These are phyloP conservation scores for Pneumocystis jirovecii DNA, from an alignment of 1,139 yeast species.

Conservation along the genomic window DNA sequence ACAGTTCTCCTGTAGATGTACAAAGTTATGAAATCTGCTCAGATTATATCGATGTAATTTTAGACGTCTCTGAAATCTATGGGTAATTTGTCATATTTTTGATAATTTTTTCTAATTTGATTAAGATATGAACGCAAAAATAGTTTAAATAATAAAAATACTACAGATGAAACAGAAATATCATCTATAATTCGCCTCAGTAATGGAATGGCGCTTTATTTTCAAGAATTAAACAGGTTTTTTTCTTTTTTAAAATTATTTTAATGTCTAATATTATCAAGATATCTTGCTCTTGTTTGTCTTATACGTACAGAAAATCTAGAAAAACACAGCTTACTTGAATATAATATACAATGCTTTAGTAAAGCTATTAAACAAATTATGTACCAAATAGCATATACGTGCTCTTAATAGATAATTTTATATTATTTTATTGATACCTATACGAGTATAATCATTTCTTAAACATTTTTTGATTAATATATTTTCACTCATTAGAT, in stretches of 20 bases:
- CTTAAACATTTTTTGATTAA: too few species aligned
- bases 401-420: not conserved
- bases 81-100: conserved; percentile 16
- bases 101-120: not conserved
- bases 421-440: not conserved
- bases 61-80: conserved; percentile 50
- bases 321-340: conserved; percentile 52
- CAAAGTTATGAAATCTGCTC: conserved; percentile 95
- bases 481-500: not conserved
- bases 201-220: conserved; percentile 67
- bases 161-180: conserved; percentile 14
- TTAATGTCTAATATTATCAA: not conserved
- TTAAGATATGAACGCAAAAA: not conserved
- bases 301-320: conserved; percentile 47
- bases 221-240: conserved; percentile 79
- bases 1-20: conserved; percentile 86
- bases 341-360: conserved; percentile 74
- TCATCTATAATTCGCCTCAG: conserved; percentile 31
- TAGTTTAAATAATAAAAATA: not conserved
- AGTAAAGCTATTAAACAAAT: conserved; percentile 56
- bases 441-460: not conserved
- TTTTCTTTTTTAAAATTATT: not conserved
- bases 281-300: conserved; percentile 62
- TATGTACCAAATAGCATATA: not conserved
- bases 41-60: conserved; percentile 86